Base-by-base conservation (phyloP, 805 yeast genomes). In the Barnettozyma salicaria region DNA sequence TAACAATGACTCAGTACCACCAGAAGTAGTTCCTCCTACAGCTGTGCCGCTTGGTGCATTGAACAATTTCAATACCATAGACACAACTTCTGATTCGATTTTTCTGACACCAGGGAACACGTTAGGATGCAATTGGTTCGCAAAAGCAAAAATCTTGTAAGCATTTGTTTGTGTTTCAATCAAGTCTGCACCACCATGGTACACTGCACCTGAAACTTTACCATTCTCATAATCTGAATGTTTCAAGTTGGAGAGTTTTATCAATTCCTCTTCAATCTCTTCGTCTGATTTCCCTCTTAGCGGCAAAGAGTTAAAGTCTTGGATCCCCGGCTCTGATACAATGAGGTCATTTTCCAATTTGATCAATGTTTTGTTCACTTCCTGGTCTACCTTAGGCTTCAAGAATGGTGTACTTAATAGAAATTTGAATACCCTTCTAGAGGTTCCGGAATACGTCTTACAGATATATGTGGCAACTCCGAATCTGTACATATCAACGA, bases 121-220 rank as follows among this genome's bases (percentile, higher is more conserved):
- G 60, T 90, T 97, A 0, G 98, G 98, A 58, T 90, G 98, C 35
- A 90, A 67, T 61, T 92, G 98, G 61, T 92, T 90, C 2, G 97
- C 87, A 18, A 89, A 88, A 6, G 92, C 76, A 58, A 75, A 89
- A 52, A 72, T 72, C 36, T 76, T 72, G 58, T 76, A 89, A 1
- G 96, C 92, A 38, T 71, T 60, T 7, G 92, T 64, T 60, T 92
- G 97, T 25, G 92, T 64, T 26, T 70, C 64, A 26, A 83, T 67
- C 37, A 90, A 61, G 22, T 83, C 85, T n/a, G 70, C 65, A 11
- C 97, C 97, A 21, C 97, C 97, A 52, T 92, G 97, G 53, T 90
- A 90, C 9, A 90, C 97, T 0, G 97, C 97, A 6, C 98, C 98
- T 13, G 95, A 83, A 4, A 90, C 82, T 48, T 77, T 71, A 5